Base-by-base conservation (phyloP, 176 grass and related monocot species). In the Oryza punctata region DNA sequence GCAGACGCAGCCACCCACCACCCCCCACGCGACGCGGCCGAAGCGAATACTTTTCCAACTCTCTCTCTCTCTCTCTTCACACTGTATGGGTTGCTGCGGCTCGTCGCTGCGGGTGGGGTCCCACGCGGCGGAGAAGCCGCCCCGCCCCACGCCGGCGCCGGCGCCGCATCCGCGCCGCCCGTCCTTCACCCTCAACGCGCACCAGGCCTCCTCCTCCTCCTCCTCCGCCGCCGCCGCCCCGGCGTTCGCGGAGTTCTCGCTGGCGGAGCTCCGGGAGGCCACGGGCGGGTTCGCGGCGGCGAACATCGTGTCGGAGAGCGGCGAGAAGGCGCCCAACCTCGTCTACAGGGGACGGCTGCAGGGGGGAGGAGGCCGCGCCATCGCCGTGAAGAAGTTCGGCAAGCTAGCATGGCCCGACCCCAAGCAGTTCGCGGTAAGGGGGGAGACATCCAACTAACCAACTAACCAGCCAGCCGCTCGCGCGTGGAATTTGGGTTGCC, bases 301-400 rank as follows among this genome's bases (percentile, higher is more conserved):
- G 41, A 93, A 88, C 52, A 93, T 95, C 82, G 93, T 95, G 46
- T 95, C 93, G 18, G 93, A 95, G 86, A 90, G 90, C 85, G 90
- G 93, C 65, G 83, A 93, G 82, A 95, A 95, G 88, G 90, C 90
- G 1, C 82, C 90, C 72, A 95, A 95, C 77, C 49, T 91, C 75
- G 88, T 93, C 24, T 98, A 98, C 86, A 80, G 88, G 81, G 96
- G 96, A 5, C 60, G 69, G 25, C 87, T 98, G 4, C 81, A 46
- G 83, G 73, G n/a, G 1, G 16, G 54, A 35, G 40, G 24, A 45
- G 78, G 68, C 47, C 87, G 88, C 35, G 80, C 78, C 71, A 91
- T 98, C 78, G 96, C 96, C 73, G 93, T 98, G 13, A 95, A 98
- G 93, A 95, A 95, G 78, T 98, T 98, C 76, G 65, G 76, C 73